Base-by-base conservation (phyloP, 148 eudicot species). In the Mesembryanthemum crystallinum region DNA sequence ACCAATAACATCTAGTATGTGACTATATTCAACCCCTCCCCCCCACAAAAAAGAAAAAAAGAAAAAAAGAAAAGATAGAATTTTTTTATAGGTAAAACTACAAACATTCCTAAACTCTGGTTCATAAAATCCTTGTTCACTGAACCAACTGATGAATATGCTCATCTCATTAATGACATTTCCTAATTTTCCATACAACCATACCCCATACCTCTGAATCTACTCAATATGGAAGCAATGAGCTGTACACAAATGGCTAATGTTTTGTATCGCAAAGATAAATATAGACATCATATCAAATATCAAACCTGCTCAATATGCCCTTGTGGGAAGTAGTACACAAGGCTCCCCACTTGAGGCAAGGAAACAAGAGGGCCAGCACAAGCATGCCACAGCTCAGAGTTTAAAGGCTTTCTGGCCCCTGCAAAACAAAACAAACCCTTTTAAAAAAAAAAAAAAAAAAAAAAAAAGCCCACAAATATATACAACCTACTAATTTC, bases 381-480 rank as follows among this genome's bases (percentile, higher is more conserved):
- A 79, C 97, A 95, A 17, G 98, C 98, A 78, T 92, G 98, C 98
- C 98, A 95, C 54, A 95, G 77, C 86, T 92, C 97, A 1, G 96
- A 88, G 73, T 86, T 85, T 37, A 95, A 85, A 28, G 79, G 81
- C 87, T 88, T 93, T 61, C 82, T 78, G 3, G 69, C 74, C 60
- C 88, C 96, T 93, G 67, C 43, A 73, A 79, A 59, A 25, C 69
- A 35, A 73, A 45, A 59, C 69, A 45, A 27, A 27, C 57, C 54
- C 4, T 18, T 9, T 23, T 3, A 42, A 0, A 1, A 27, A 29
- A 5, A 9, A 39, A 45, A 45, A 45, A 45, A 45, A 10, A 67
- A 54, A 55, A 71, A 9, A 25, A 18, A 17, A 17, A 73, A 51
- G 7, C 30, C 20, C 6, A 29, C 8, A 25, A 9, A 13, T 18